Conservation (phyloP, 306 rosid species). For the Ochetophila trinervis region DNA sequence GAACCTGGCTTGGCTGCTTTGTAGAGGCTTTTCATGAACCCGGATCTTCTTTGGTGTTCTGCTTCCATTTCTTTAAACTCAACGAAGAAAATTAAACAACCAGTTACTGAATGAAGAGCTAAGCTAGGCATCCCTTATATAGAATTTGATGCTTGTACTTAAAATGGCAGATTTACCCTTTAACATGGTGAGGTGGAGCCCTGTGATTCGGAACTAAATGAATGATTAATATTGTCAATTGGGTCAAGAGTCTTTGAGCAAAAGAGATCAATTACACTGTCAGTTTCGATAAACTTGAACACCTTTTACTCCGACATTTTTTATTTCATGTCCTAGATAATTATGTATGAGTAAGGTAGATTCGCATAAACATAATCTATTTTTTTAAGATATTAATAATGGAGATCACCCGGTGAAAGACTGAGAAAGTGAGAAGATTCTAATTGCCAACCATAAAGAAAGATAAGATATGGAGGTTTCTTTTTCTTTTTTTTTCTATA, state of each 20-base stretch:
- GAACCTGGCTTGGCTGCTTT: slow-evolving; percentile 8
- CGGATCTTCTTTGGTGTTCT: slow-evolving; percentile 14
- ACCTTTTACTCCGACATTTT: not conserved
- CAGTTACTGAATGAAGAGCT: not conserved
- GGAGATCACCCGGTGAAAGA: no score
- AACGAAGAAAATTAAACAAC: not conserved
- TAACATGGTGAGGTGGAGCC: no score
- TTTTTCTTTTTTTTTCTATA: not conserved
- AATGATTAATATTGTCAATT: no score
- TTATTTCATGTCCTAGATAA: not conserved
- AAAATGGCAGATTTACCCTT: no score
- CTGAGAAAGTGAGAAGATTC: not conserved
- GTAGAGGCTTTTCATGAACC: slow-evolving; percentile 24
- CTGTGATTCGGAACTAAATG: no score
- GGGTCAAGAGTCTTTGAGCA: no score
- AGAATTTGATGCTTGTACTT: not conserved
- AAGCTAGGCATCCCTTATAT: not conserved
- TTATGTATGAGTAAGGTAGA: not conserved
- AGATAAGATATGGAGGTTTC: slow-evolving; percentile 2
- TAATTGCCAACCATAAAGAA: not conserved
- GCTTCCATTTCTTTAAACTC: slow-evolving; percentile 21
- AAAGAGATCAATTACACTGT: not conserved
- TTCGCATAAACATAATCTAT: not conserved
- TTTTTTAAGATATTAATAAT: not conserved
- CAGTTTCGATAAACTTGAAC: not conserved